Base-by-base conservation (phyloP, 2,329 filamentous ascomycete genomes). In the Arthrobotrys sinensis region DNA sequence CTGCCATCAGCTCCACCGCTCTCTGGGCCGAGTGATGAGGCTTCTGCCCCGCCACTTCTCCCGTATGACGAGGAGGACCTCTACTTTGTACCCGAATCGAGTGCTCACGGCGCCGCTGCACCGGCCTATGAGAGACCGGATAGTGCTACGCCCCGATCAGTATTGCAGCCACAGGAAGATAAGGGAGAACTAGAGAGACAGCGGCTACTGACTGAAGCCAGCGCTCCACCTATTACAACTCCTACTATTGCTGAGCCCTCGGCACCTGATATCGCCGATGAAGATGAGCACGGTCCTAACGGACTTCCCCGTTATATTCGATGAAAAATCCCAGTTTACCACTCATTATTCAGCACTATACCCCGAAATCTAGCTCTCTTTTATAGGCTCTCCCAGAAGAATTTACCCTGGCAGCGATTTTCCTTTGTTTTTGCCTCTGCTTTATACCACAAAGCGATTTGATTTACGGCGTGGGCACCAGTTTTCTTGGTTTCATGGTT, bases 121-220 rank as follows among this genome's bases (percentile, higher is more conserved):
- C 73, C 73, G 8, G 73, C 73, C 16, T 77, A 77, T 32, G 73
- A 77, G 43, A 19, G 66, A 8, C 73, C 72, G n/a, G 46, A 60
- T 43, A 82, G 71, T 21, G 80, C 69, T 8, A 43, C 80, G 7
- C 80, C 80, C 4, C 36, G 16, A 4, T 50, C 50, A 21, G 21
- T 34, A 7, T 80, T 83, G 80, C 79, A 83, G 21, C 79, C 85
- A 2, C 86, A 84, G 12, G 92, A 96, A 69, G 94, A 96, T 83
- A 96, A 96, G 83, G 90, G 91, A 81, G 93, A 96, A 83, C 85
- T 93, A 5, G 92, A 94, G 83, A 87, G 90, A 19, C 88, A 86
- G 70, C 86, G 90, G 43, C 83, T 93, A n/a, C 85, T 92, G 76
- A 85, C 87, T 64, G 88, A 91, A 81, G 89, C 89, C 6, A 92